A percentile compares a stretch with the other conserved stretches of the same genome.
Evolutionary conservation across 345 rosid species (phyloP).

Genomic region (Eucalyptus dawsonii): DNA sequence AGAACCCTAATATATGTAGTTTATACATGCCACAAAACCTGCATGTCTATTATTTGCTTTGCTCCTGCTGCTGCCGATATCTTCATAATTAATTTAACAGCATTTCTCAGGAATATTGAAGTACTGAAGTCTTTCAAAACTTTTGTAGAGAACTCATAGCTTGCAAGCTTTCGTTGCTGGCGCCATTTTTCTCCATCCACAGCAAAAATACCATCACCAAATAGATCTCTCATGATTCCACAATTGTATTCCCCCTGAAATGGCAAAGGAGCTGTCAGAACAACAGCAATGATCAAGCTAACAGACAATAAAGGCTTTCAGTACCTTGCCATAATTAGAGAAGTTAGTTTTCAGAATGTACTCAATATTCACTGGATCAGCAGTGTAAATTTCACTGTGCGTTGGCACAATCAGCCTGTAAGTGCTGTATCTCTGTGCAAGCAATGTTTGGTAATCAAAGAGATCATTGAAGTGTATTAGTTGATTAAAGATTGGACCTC

Average conservation of each 20-base stretch:
- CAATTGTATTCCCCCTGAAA: conserved; percentile 13
- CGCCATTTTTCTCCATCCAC: conserved; percentile 33
- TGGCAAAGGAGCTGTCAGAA: background rate
- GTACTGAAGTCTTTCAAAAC: conserved; percentile 18
- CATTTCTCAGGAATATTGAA: conserved; percentile 12
- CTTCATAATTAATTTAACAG: conserved; percentile 10
- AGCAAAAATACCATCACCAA: conserved; percentile 29
- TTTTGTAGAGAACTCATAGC: conserved; percentile 30
- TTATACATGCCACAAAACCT: conserved; percentile 5
- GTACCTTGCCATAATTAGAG: conserved; percentile 25
- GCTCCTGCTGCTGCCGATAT: conserved; percentile 7
- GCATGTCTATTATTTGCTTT: conserved; percentile 11
- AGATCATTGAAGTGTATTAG: conserved; percentile 12
- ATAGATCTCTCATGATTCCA: conserved; percentile 28
- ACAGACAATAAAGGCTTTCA: background rate
- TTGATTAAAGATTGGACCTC: conserved; percentile 12
- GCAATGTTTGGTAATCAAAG: conserved; percentile 18
- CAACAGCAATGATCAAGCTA: background rate
- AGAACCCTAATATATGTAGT: background rate
- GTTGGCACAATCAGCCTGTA: conserved; percentile 5
- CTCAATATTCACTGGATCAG: conserved; percentile 23
- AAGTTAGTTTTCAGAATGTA: conserved; percentile 31
- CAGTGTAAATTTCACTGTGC: conserved; percentile 19
- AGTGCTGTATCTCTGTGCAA: conserved; percentile 10
- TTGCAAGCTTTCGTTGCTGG: conserved; percentile 27